A percentile compares a stretch with the other conserved stretches of the same genome.
Evolutionary conservation across 805 yeast species (phyloP).

Genomic region (Brettanomyces bruxellensis): DNA sequence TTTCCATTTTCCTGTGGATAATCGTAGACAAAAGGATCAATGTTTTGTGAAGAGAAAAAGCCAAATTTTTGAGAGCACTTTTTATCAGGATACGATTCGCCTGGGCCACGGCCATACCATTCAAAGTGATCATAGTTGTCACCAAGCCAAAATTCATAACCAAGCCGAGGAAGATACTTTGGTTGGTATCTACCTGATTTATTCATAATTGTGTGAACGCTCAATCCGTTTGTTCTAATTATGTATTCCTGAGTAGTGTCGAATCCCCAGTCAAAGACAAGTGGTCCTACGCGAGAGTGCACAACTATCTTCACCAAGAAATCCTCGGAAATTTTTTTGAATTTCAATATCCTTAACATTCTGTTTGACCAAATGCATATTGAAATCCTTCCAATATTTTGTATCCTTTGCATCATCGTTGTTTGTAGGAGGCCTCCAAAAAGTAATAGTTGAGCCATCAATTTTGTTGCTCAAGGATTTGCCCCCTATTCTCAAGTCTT

Average conservation of each 20-base stretch:
- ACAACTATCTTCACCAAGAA: background rate
- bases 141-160: background rate
- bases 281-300: background rate
- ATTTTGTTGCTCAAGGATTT: background rate
- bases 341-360: background rate
- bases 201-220: background rate
- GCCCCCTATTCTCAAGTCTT: background rate
- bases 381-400: background rate
- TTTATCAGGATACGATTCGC: slow-evolving; percentile 1
- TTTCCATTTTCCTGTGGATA: slow-evolving; percentile 1
- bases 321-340: background rate
- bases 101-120: slow-evolving; percentile 1
- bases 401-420: slow-evolving; percentile 1
- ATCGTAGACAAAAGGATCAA: background rate
- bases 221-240: background rate
- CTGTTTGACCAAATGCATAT: background rate
- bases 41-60: background rate
- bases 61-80: background rate
- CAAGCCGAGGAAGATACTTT: background rate
- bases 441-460: background rate
- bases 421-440: slow-evolving; percentile 1
- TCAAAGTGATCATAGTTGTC: slow-evolving; percentile 1
- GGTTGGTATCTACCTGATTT: background rate
- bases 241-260: background rate
- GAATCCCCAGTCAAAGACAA: background rate